phyloP scores from a whole-genome alignment of 2,329 filamentous ascomycete species.

The Fusarium bactridioides region DNA sequence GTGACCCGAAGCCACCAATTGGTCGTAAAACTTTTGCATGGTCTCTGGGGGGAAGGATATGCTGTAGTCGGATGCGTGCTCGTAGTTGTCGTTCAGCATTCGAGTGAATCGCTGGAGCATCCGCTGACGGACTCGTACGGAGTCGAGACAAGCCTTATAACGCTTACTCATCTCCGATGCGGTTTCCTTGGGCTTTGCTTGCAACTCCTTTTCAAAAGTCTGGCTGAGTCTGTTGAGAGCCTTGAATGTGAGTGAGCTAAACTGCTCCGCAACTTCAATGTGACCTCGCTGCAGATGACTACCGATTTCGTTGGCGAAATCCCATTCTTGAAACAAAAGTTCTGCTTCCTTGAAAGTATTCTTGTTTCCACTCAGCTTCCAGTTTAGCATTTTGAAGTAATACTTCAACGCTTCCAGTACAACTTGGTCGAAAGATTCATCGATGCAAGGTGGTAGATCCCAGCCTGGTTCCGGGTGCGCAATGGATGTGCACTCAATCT shows the following conservation, averaged over 20 bases:
- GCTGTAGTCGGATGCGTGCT: slow-evolving; percentile 95
- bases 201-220: slow-evolving; percentile 91
- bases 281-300: slow-evolving; percentile 91
- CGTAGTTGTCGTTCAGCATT: slow-evolving; percentile 90
- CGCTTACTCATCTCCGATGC: slow-evolving; percentile 92
- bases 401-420: slow-evolving; percentile 94
- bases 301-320: slow-evolving; percentile 93
- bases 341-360: slow-evolving; percentile 99
- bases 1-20: slow-evolving; percentile 82
- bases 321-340: slow-evolving; percentile 97
- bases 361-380: slow-evolving; percentile 96
- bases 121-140: slow-evolving; percentile 92
- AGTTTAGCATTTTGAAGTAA: slow-evolving; percentile 98
- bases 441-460: slow-evolving; percentile 95
- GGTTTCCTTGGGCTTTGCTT: slow-evolving; percentile 83
- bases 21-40: slow-evolving; percentile 80
- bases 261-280: slow-evolving; percentile 97
- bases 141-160: slow-evolving; percentile 95
- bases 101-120: slow-evolving; percentile 96
- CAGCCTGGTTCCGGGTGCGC: slow-evolving; percentile 89
- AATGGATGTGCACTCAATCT: slow-evolving; percentile 84
- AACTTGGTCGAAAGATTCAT: slow-evolving; percentile 92
- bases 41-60: slow-evolving; percentile 74
- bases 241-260: slow-evolving; percentile 92
- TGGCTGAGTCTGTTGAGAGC: slow-evolving; percentile 86